phyloP scores from a whole-genome alignment of 1,284 basidiomycete genomes.

The Ceratobasidium sp. region DNA sequence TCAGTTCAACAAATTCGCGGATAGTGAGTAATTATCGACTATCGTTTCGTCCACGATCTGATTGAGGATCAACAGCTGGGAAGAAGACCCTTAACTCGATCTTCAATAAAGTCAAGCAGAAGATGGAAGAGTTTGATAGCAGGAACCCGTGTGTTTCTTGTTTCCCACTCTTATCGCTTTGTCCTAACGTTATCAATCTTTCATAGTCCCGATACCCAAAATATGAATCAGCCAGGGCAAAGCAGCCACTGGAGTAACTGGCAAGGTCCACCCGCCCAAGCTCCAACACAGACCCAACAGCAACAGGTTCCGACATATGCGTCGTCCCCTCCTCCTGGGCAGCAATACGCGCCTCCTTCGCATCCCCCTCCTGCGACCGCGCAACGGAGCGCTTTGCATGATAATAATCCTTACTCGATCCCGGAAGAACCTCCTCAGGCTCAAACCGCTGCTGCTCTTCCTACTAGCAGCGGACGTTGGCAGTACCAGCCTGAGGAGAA shows the following conservation, averaged over 20 bases:
- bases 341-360: neutral
- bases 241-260: constrained; percentile 41
- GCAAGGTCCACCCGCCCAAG: constrained; percentile 32
- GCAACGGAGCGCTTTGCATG: constrained; percentile 13
- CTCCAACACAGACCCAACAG: neutral
- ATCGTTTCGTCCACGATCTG: neutral
- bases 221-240: constrained; percentile 36
- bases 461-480: constrained; percentile 29
- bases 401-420: constrained; percentile 18
- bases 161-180: neutral
- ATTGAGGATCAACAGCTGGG: constrained; percentile 65
- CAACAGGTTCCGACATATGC: constrained; percentile 2
- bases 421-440: neutral
- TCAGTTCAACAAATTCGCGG: constrained; percentile 78
- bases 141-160: constrained; percentile 20
- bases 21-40: constrained; percentile 65
- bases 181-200: neutral
- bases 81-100: constrained; percentile 80
- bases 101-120: constrained; percentile 80
- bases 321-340: constrained; percentile 17
- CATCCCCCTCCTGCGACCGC: constrained; percentile 6
- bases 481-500: constrained; percentile 15
- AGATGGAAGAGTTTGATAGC: constrained; percentile 79
- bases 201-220: constrained; percentile 33
- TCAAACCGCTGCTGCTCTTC: constrained; percentile 17